These are phyloP conservation scores for Luffa acutangula DNA, from an alignment of 306 rosid species.

Conservation along the genomic window DNA sequence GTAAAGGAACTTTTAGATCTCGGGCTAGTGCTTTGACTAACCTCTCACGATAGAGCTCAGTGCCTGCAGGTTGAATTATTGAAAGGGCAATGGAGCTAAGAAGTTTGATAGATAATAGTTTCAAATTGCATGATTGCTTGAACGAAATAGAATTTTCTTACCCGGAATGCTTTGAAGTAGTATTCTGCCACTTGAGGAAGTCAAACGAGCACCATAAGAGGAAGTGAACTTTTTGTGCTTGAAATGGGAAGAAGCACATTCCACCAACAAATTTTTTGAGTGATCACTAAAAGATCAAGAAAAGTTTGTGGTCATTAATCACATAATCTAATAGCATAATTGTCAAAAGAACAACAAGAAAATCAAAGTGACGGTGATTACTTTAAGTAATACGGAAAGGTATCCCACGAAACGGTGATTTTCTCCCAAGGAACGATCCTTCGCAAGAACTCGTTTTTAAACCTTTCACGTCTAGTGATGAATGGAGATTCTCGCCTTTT, in stretches of 20 bases:
- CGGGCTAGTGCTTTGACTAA: slow-evolving; percentile 83
- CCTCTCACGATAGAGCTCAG: slow-evolving; percentile 93
- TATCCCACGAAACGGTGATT: slow-evolving; percentile 78
- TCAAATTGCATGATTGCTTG: not conserved
- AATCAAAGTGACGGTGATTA: slow-evolving; percentile 25
- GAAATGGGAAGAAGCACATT: slow-evolving; percentile 84
- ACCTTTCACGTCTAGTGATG: slow-evolving; percentile 60
- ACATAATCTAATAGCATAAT: not conserved
- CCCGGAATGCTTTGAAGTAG: slow-evolving; percentile 92
- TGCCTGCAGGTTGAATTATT: slow-evolving; percentile 39
- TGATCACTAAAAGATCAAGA: slow-evolving; percentile 42
- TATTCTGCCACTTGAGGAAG: slow-evolving; percentile 84
- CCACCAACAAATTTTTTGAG: slow-evolving; percentile 67
- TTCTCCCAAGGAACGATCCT: slow-evolving; percentile 96
- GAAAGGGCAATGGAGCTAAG: slow-evolving; percentile 6
- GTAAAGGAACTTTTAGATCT: slow-evolving; percentile 71
- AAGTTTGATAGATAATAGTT: not conserved
- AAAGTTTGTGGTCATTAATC: slow-evolving; percentile 2
- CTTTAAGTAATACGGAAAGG: slow-evolving; percentile 81
- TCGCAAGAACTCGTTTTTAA: slow-evolving; percentile 65
- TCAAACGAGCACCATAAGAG: slow-evolving; percentile 61
- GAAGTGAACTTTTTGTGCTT: slow-evolving; percentile 44
- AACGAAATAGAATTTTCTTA: slow-evolving; percentile 16
- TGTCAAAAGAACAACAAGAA: slow-evolving; percentile 4
- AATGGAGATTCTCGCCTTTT: slow-evolving; percentile 69